Evolutionary conservation across 257 asterid genomes (phyloP), one percentile per base, ranked within the genome.

Genomic region (Fraxinus pennsylvanica): DNA sequence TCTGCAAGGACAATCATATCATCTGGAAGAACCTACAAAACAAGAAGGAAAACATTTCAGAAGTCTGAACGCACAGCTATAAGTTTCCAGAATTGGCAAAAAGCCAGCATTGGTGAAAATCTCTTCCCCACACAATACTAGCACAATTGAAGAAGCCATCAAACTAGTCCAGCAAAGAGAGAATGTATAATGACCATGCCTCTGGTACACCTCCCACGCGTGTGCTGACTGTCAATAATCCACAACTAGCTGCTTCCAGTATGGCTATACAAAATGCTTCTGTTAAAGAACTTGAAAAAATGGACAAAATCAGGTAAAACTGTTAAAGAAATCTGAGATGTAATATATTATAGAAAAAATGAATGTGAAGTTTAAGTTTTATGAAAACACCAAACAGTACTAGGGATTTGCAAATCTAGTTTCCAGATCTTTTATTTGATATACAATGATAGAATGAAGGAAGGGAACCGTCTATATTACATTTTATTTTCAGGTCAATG

Each of bases 121-220:
- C 59, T 67, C 65, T 67, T 78, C 73, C 76, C 86, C 38, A 73
- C 67, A 71, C 74, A 70, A 71, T 57, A 33, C 68, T 43, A 81
- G 78, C 78, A 84, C 4, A 72, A 78, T 54, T 57, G 76, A 32
- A 77, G 73, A 76, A 41, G 35, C 76, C 36, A 78, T 78, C 43
- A 61, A 81, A 85, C 54, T 72, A 80, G 78, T 66, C 72, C 81
- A 86, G 74, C 15, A 76, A 77, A 81, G 72, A 59, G 68, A 84
- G 76, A 74, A 36, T 30, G 73, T 57, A 25, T 50, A 63, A 81
- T 81, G 81, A 78, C 74, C 96, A 75, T 96, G 84, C 99, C 98
- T 96, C 98, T 67, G 98, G 99, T 83, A 96, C 99, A 75, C 99
- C 99, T 81, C 99, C 98, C 32, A 96, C 99, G 36, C 96, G 95